Conservation (phyloP, 441 rosid species). For the Populus hybrid region DNA sequence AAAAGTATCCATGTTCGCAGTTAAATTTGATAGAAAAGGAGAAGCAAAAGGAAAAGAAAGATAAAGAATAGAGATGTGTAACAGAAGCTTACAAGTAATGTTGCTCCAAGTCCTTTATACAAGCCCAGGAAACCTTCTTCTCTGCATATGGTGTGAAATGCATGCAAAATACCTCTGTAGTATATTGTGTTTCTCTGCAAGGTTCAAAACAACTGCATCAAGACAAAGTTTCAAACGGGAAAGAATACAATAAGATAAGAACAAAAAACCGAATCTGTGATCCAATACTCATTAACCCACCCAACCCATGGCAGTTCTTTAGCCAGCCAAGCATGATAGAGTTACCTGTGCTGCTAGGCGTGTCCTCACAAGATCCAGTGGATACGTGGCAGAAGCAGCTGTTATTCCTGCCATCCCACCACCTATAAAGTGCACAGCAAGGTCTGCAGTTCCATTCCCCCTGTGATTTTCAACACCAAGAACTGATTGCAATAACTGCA, state of each 20-base stretch:
- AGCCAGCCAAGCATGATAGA: conserved; percentile 18
- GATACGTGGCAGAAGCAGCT: conserved; percentile 88
- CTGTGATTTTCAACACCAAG: conserved; percentile 37
- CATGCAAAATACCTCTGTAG: conserved; percentile 77
- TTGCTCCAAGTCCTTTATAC: conserved; percentile 96
- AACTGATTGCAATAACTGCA: conserved; percentile 55
- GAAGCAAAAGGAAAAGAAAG: conserved; percentile 4
- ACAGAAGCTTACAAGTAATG: conserved; percentile 60
- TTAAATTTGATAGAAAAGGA: conserved; percentile 12
- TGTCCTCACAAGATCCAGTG: conserved; percentile 95
- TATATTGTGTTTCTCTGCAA: conserved; percentile 70
- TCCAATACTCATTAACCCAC: neutral
- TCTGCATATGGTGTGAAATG: conserved; percentile 69
- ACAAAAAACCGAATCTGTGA: neutral
- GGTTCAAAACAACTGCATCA: conserved; percentile 16
- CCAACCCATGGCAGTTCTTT: conserved; percentile 5
- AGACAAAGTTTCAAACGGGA: conserved; percentile 11
- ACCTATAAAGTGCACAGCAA: conserved; percentile 66
- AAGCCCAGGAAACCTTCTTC: conserved; percentile 84
- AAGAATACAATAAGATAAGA: neutral
- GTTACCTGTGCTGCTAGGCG: conserved; percentile 96
- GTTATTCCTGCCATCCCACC: conserved; percentile 97
- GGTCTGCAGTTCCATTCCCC: conserved; percentile 34
- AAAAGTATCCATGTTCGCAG: conserved; percentile 16
- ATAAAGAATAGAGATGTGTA: neutral